Conservation (phyloP, 2,329 filamentous ascomycete genomes). For the Lasiodiplodia sp. region DNA sequence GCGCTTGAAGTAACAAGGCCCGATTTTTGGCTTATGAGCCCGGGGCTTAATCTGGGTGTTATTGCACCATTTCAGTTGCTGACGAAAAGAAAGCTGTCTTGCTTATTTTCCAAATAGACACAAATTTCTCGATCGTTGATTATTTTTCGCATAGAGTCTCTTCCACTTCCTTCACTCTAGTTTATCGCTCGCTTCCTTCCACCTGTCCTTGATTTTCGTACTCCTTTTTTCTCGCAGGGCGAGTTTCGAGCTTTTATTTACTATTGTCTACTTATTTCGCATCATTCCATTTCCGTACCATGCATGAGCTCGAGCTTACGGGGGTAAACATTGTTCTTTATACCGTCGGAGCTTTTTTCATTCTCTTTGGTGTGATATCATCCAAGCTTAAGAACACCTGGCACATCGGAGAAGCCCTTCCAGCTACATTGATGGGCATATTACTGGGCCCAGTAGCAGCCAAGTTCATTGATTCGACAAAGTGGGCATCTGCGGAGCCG, state of each 20-base stretch:
- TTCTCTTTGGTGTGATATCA: conserved; percentile 59
- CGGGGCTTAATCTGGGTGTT: neutral
- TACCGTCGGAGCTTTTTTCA: conserved; percentile 56
- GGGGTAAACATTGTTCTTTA: conserved; percentile 62
- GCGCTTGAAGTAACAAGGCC: neutral
- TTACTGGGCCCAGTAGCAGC: conserved; percentile 41
- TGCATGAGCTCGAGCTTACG: conserved; percentile 58
- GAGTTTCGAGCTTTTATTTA: neutral
- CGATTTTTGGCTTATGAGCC: neutral
- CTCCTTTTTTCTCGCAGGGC: neutral
- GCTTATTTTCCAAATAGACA: neutral
- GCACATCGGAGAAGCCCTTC: conserved; percentile 61
- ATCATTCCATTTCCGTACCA: conserved; percentile 33
- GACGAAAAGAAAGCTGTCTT: neutral
- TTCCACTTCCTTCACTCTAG: neutral
- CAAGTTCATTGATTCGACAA: conserved; percentile 58
- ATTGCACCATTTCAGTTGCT: neutral
- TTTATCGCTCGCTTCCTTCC: neutral
- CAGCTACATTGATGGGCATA: neutral
- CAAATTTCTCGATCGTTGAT: neutral
- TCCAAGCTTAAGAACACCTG: conserved; percentile 61
- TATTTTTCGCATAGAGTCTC: neutral
- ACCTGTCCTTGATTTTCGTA: neutral
- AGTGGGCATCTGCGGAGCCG: conserved; percentile 46
- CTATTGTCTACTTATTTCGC: neutral